Evolutionary conservation across 148 eudicot species (phyloP).

Genomic region (Vaccinium vitisidaea): DNA sequence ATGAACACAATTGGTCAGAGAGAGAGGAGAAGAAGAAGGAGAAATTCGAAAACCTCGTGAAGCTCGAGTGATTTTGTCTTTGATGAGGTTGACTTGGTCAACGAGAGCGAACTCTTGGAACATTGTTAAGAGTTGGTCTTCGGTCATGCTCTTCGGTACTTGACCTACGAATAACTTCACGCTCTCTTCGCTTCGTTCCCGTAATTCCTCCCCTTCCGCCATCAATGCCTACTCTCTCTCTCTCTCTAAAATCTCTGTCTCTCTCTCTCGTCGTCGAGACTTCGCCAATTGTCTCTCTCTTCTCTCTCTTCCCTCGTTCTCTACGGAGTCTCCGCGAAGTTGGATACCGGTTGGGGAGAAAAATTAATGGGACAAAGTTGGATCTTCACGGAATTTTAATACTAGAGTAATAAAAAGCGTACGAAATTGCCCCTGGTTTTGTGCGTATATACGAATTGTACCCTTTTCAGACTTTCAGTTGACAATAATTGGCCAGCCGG

Average conservation of each 20-base stretch:
- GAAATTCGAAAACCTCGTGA: constrained; percentile 59
- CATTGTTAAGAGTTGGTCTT: constrained; percentile 57
- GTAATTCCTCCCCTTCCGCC: constrained; percentile 51
- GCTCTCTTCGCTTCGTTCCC: constrained; percentile 62
- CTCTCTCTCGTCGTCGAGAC: constrained; percentile 16
- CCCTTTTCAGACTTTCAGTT: not conserved
- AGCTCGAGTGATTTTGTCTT: constrained; percentile 78
- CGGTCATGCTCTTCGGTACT: constrained; percentile 89
- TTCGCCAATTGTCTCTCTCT: constrained; percentile 13
- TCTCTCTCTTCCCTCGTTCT: constrained; percentile 13
- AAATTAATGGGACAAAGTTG: constrained; percentile 47
- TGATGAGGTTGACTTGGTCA: constrained; percentile 93
- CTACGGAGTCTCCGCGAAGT: constrained; percentile 35
- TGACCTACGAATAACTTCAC: constrained; percentile 98
- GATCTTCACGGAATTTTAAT: constrained; percentile 34
- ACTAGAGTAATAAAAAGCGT: not conserved
- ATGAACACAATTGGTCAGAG: too few relatives aligned
- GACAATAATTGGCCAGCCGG: constrained; percentile 11
- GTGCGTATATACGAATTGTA: constrained; percentile 11
- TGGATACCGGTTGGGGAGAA: constrained; percentile 20
- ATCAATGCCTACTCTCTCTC: constrained; percentile 37
- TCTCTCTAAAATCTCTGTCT: constrained; percentile 18
- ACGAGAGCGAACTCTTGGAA: constrained; percentile 71
- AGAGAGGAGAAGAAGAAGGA: not conserved
- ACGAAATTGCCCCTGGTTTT: not conserved